A percentile compares a stretch with the other conserved stretches of the same genome.
phyloP scores from a whole-genome alignment of 805 yeast genomes.

The Nakazawaea ernobii region DNA sequence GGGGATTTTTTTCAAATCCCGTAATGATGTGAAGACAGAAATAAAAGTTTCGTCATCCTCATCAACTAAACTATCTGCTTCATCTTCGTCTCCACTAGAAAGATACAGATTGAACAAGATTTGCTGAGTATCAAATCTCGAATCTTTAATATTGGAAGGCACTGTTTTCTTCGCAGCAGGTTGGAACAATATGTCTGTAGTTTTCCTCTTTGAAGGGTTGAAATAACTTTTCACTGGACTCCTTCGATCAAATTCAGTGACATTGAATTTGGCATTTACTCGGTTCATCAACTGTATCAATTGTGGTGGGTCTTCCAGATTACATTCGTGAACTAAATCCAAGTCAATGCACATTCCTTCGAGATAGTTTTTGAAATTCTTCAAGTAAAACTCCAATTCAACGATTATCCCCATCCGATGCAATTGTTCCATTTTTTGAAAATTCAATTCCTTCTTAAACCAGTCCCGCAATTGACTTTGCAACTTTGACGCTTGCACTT shows the following conservation, averaged over 20 bases:
- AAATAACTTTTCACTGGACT: not conserved
- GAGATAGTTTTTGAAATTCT: not conserved
- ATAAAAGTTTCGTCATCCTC: constrained; percentile 4
- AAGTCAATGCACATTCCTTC: constrained; percentile 7
- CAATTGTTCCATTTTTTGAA: not conserved
- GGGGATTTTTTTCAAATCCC: not conserved
- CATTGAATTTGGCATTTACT: not conserved
- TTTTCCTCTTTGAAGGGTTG: constrained; percentile 1
- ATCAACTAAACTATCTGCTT: not conserved
- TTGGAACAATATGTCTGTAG: not conserved
- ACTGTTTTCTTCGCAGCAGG: not conserved
- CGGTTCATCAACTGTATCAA: not conserved
- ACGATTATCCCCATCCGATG: constrained; percentile 1
- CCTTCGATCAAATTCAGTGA: not conserved
- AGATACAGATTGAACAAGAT: constrained; percentile 5
- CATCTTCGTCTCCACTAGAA: not conserved
- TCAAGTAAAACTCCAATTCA: constrained; percentile 2
- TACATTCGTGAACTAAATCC: not conserved
- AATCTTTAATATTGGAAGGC: not conserved
- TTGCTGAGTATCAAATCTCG: constrained; percentile 3
- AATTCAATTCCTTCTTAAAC: not conserved
- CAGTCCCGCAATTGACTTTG: not conserved
- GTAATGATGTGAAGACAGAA: constrained; percentile 1
- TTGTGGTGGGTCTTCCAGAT: too few species aligned
- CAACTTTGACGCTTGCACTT: not conserved